A percentile compares a stretch with the other conserved stretches of the same genome.
These are phyloP conservation scores for Cladophialophora exuberans DNA, from an alignment of 2,329 filamentous ascomycete genomes.

Conservation along the genomic window DNA sequence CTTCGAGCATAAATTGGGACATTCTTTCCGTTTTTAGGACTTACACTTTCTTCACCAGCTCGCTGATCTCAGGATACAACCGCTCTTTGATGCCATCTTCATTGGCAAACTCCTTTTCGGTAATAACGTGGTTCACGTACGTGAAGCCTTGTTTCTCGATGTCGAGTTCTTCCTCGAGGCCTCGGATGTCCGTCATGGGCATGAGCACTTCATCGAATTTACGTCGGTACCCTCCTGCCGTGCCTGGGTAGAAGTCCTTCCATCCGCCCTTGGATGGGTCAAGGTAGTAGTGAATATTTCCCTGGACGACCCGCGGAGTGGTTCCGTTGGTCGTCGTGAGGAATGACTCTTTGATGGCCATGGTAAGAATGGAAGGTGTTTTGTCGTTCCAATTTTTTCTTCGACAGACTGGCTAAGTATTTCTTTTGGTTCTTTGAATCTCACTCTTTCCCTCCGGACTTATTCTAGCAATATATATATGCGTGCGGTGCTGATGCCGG, in stretches of 20 bases:
- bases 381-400: background rate
- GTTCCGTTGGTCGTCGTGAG: background rate
- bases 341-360: constrained; percentile 10
- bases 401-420: background rate
- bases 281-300: constrained; percentile 8
- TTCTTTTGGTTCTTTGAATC: no score
- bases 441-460: no score
- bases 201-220: background rate
- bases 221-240: background rate
- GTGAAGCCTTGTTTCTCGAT: constrained; percentile 52
- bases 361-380: background rate
- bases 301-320: background rate
- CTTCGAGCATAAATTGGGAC: background rate
- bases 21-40: no score
- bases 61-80: constrained; percentile 51
- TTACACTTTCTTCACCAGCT: constrained; percentile 46
- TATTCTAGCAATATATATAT: no score
- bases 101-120: constrained; percentile 45
- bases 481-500: no score
- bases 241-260: constrained; percentile 11
- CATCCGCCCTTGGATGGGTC: background rate
- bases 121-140: constrained; percentile 43
- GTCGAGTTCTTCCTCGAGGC: constrained; percentile 41
- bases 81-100: constrained; percentile 43
- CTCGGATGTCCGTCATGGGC: constrained; percentile 5